These are phyloP conservation scores for Neocallimastix lanati DNA, from an alignment of 192 early-diverging fungal species.

Conservation along the genomic window DNA sequence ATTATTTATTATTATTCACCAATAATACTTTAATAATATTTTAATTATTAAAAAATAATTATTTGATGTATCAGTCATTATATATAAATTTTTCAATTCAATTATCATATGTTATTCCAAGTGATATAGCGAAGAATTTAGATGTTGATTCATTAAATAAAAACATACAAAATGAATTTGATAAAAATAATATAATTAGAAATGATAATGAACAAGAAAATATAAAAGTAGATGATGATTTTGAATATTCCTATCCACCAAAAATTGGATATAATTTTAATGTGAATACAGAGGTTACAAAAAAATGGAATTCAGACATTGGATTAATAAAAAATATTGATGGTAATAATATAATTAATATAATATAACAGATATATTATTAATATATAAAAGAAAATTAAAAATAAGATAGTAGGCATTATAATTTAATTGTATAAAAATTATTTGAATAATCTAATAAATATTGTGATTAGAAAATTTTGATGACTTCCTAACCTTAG, in stretches of 20 bases:
- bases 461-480: neutral
- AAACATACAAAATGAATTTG: neutral
- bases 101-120: neutral
- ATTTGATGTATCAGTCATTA: neutral
- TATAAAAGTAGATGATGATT: neutral
- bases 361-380: no score
- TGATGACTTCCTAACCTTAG: neutral
- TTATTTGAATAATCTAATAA: no score
- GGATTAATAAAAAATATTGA: neutral
- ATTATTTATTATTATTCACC: no score
- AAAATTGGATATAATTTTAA: neutral
- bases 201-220: neutral
- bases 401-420: no score
- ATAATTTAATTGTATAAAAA: no score
- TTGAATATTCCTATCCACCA: neutral
- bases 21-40: no score
- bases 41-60: no score
- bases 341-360: neutral
- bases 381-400: no score
- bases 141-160: neutral
- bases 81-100: slow-evolving; percentile 1
- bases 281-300: neutral
- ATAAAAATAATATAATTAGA: neutral
- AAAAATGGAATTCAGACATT: neutral
- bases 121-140: neutral